Conservation (phyloP, 257 asterid genomes). For the Nicotiana tabacum region DNA sequence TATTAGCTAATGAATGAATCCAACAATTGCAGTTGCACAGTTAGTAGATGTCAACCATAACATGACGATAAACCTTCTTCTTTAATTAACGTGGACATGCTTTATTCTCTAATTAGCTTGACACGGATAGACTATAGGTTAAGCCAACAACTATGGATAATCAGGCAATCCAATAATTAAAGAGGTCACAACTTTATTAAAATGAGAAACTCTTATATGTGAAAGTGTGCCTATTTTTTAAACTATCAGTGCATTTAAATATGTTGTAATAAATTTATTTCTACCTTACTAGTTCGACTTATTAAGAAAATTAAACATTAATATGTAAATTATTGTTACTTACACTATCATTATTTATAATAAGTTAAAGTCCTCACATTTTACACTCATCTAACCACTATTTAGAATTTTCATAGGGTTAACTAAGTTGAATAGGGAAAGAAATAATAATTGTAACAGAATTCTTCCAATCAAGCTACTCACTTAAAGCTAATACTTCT, state of each 20-base stretch:
- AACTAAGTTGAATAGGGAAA: too few species aligned
- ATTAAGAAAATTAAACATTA: too few species aligned
- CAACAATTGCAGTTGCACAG: neutral
- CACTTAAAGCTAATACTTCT: too few species aligned
- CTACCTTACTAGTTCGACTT: too few species aligned
- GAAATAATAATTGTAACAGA: neutral
- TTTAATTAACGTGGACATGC: neutral
- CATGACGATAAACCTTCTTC: neutral
- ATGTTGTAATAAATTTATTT: too few species aligned
- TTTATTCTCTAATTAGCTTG: neutral
- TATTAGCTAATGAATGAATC: neutral
- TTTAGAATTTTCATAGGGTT: neutral
- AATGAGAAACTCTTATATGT: too few species aligned
- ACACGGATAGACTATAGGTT: neutral
- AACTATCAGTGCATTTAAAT: too few species aligned
- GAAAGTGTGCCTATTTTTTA: too few species aligned
- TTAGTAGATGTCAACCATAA: constrained; percentile 8
- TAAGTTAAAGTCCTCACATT: too few species aligned
- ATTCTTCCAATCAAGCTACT: too few species aligned
- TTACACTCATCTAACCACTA: neutral
- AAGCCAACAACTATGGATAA: neutral
- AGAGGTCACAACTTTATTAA: neutral
- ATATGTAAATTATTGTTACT: too few species aligned
- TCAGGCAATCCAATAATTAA: neutral
- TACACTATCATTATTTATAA: too few species aligned